Base-by-base conservation (phyloP, 1,284 basidiomycete genomes). In the Pseudozyma tsukubaensis region DNA sequence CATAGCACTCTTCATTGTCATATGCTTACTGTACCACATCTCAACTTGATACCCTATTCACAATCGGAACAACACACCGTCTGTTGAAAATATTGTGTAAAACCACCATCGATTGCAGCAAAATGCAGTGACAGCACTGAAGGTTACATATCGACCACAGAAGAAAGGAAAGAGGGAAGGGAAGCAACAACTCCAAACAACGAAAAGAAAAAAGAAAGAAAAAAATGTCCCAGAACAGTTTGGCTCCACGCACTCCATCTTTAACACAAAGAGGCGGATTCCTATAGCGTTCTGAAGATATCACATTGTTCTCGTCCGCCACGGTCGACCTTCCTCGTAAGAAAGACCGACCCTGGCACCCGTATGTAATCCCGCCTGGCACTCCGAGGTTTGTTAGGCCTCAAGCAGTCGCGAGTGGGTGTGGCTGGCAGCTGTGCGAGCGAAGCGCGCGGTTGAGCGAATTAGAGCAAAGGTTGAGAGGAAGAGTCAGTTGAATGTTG, bases 221-320 rank as follows among this genome's bases (percentile, higher is more conserved):
- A 48, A 55, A 61, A 70, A 68, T 77, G 75, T 77, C 75, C 72
- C 71, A 67, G 59, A 69, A 70, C 70, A 71, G 54, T 69, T 67
- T 69, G 74, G 74, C 74, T 64, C 74, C 59, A 56, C 40, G n/a
- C 61, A 42, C 48, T 24, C 70, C 58, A 72, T 60, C 62, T 63
- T 39, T 14, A 11, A 56, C 60, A 73, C 64, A 39, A 49, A 40
- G 47, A 39, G 60, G 54, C 58, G 49, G 75, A 71, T 77, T 77
- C 75, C 75, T 77, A 77, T 77, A 69, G 67, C 64, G 71, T 71
- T 59, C 62, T 61, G 67, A n/a, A 59, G 63, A 70, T 74, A 74
- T 77, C 65, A 77, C 73, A 76, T 60, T 48, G 54, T 48, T 77
- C 75, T 77, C 75, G 71, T 77, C 75, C 75, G 60, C 75, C 71